Percentiles rank a stretch among this genome's conserved stretches.
Conservation (phyloP, 2,329 filamentous ascomycete species). For the Aspergillus ustus region DNA sequence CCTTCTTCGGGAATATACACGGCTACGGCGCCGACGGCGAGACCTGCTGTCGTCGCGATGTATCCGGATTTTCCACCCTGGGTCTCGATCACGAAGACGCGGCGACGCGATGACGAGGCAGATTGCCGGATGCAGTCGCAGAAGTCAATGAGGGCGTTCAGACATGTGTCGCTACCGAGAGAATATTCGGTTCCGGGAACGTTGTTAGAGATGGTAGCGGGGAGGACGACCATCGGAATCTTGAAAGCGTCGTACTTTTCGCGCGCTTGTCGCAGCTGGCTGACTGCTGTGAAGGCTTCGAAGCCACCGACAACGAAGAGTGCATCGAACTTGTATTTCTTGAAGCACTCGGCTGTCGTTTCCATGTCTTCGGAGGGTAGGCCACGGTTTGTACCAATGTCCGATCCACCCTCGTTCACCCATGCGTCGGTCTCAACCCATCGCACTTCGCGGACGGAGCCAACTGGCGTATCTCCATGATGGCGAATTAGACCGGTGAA, state of each 20-base stretch:
- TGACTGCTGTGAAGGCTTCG: slow-evolving; percentile 91
- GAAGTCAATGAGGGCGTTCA: slow-evolving; percentile 93
- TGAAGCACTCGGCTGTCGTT: slow-evolving; percentile 79
- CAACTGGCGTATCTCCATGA: slow-evolving; percentile 78
- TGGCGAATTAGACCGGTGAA: slow-evolving; percentile 94
- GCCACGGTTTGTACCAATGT: slow-evolving; percentile 96
- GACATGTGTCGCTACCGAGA: slow-evolving; percentile 91
- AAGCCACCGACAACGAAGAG: slow-evolving; percentile 94
- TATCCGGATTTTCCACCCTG: slow-evolving; percentile 95
- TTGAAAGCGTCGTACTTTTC: slow-evolving; percentile 80
- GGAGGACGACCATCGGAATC: slow-evolving; percentile 88
- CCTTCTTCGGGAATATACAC: slow-evolving; percentile 98
- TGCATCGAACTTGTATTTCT: slow-evolving; percentile 85
- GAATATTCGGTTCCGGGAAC: slow-evolving; percentile 98
- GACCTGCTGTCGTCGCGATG: slow-evolving; percentile 84
- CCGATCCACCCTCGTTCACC: slow-evolving; percentile 95
- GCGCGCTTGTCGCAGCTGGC: slow-evolving; percentile 81
- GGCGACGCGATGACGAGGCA: slow-evolving; percentile 86
- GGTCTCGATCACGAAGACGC: slow-evolving; percentile 97
- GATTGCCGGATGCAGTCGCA: slow-evolving; percentile 98
- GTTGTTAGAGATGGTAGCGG: slow-evolving; percentile 98
- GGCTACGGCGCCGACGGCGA: slow-evolving; percentile 87
- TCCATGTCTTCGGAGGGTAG: slow-evolving; percentile 87
- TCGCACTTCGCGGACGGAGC: slow-evolving; percentile 80
- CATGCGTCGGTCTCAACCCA: slow-evolving; percentile 96